Percentiles rank a stretch among this genome's conserved stretches.
These are phyloP conservation scores for Phytophthora hibernalis DNA, from an alignment of 352 stramenopile species.

Conservation along the genomic window DNA sequence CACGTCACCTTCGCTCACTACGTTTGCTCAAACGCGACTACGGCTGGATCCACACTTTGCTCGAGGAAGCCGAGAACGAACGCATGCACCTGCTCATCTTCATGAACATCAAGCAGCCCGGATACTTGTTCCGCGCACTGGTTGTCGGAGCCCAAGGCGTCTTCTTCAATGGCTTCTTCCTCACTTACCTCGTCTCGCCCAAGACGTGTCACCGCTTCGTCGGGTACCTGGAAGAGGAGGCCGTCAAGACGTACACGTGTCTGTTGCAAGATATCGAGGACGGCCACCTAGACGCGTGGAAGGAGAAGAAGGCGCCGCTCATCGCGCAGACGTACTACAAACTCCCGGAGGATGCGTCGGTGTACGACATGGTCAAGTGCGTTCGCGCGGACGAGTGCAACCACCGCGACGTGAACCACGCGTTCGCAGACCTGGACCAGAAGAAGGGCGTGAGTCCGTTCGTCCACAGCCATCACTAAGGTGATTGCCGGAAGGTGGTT, in stretches of 20 bases:
- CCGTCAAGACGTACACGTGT: slow-evolving; percentile 92
- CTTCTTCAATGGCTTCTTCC: slow-evolving; percentile 89
- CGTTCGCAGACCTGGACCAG: slow-evolving; percentile 55
- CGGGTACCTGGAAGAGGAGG: slow-evolving; percentile 94
- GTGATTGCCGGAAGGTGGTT: background rate
- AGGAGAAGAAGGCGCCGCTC: slow-evolving; percentile 59
- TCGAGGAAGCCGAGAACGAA: slow-evolving; percentile 96
- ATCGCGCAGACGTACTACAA: slow-evolving; percentile 92
- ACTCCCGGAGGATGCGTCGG: slow-evolving; percentile 68
- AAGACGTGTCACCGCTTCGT: slow-evolving; percentile 92
- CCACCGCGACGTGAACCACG: slow-evolving; percentile 91
- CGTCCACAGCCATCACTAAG: slow-evolving; percentile 24
- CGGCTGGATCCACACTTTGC: slow-evolving; percentile 92
- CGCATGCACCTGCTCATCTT: slow-evolving; percentile 94
- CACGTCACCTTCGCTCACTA: slow-evolving; percentile 84
- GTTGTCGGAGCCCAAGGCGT: slow-evolving; percentile 89
- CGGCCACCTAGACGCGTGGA: slow-evolving; percentile 82
- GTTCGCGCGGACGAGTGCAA: slow-evolving; percentile 91
- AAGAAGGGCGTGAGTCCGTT: slow-evolving; percentile 55
- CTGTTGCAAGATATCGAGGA: slow-evolving; percentile 91
- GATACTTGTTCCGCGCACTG: slow-evolving; percentile 72
- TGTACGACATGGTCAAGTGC: slow-evolving; percentile 89
- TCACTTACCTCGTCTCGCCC: slow-evolving; percentile 89
- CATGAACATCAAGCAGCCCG: slow-evolving; percentile 89
- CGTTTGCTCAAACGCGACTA: slow-evolving; percentile 88